These are phyloP conservation scores for Fusarium camptoceras DNA, from an alignment of 2,329 filamentous ascomycete genomes.

Conservation along the genomic window DNA sequence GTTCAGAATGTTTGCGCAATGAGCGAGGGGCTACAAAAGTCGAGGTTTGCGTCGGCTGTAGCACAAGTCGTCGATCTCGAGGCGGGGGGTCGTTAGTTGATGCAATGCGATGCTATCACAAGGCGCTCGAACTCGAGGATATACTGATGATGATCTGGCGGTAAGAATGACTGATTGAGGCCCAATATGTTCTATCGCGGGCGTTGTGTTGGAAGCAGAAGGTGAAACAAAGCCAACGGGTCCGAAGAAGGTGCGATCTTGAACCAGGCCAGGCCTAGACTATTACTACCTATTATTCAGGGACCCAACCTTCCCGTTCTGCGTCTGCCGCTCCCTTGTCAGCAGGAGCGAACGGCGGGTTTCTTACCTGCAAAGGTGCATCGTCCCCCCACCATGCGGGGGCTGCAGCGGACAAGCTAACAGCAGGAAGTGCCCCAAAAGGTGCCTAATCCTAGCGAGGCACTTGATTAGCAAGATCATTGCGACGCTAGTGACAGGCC, in stretches of 20 bases:
- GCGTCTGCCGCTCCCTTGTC: slow-evolving; percentile 21
- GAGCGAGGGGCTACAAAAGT: slow-evolving; percentile 13
- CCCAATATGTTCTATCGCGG: slow-evolving; percentile 1
- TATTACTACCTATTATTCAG: slow-evolving; percentile 18
- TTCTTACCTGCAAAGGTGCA: slow-evolving; percentile 31
- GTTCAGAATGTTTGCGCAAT: slow-evolving; percentile 27
- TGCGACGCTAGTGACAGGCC: slow-evolving; percentile 19
- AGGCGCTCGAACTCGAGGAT: neutral
- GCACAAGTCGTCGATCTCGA: slow-evolving; percentile 15
- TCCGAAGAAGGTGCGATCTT: slow-evolving; percentile 16
- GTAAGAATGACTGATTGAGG: neutral
- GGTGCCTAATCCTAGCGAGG: slow-evolving; percentile 34
- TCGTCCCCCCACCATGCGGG: slow-evolving; percentile 38
- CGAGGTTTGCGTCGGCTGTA: slow-evolving; percentile 18
- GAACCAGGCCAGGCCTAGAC: slow-evolving; percentile 18
- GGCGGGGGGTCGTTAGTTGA: neutral
- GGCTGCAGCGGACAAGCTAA: slow-evolving; percentile 22
- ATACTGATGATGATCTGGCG: neutral
- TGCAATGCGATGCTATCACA: neutral
- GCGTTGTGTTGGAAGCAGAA: slow-evolving; percentile 25
- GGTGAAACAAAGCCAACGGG: slow-evolving; percentile 23
- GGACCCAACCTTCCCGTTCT: slow-evolving; percentile 29
- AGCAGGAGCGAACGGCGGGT: slow-evolving; percentile 25
- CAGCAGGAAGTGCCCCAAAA: slow-evolving; percentile 15
- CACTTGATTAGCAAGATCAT: slow-evolving; percentile 34